These are phyloP conservation scores for Cladobotryum protrusum DNA, from an alignment of 2,329 filamentous ascomycete species.

Conservation along the genomic window DNA sequence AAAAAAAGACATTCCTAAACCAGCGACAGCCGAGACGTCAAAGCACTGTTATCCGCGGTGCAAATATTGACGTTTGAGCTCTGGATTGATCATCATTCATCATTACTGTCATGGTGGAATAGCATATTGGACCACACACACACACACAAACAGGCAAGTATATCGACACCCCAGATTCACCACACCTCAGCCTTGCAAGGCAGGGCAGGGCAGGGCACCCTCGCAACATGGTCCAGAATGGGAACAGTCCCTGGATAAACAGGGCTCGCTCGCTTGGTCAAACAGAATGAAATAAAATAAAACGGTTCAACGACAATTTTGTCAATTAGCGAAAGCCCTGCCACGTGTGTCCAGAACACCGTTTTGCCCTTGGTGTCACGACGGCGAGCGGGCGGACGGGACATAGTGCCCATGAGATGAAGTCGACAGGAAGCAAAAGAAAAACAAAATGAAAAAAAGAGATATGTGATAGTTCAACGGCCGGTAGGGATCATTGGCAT, in stretches of 20 bases:
- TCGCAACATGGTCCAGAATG: background rate
- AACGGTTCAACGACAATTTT: too few species aligned
- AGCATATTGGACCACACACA: too few species aligned
- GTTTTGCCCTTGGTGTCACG: constrained; percentile 4
- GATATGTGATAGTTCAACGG: constrained; percentile 10
- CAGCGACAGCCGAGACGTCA: too few species aligned
- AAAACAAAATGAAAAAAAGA: background rate
- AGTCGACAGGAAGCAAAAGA: background rate
- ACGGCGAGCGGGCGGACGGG: constrained; percentile 2
- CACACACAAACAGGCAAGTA: too few species aligned
- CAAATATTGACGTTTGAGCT: too few species aligned
- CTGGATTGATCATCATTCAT: too few species aligned
- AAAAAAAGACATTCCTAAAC: background rate
- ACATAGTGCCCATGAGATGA: background rate
- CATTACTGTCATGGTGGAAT: too few species aligned
- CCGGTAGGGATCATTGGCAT: background rate
- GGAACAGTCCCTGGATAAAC: background rate
- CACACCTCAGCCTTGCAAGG: too few species aligned
- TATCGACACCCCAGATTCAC: too few species aligned
- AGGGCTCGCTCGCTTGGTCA: background rate
- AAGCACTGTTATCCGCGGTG: too few species aligned
- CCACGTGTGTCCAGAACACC: constrained; percentile 8
- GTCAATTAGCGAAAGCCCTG: background rate
- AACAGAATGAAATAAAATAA: background rate
- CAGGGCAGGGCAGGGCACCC: background rate